These are phyloP conservation scores for Vanilla planifolia DNA, from an alignment of 106 monocot genomes.

Conservation along the genomic window DNA sequence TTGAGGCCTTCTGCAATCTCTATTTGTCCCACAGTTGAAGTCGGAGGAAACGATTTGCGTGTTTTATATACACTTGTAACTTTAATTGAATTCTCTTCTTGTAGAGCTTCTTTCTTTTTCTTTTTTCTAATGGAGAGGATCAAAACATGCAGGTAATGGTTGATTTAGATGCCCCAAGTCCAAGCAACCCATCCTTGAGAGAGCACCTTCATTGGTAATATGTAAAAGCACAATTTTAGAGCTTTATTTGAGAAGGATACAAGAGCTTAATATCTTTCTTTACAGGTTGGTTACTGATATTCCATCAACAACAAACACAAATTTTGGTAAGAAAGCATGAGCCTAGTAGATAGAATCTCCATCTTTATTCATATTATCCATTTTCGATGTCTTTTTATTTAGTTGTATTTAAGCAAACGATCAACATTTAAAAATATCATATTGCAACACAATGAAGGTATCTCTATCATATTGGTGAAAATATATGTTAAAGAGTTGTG, in stretches of 20 bases:
- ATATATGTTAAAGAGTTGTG: no score
- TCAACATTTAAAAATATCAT: no score
- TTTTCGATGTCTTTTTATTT: no score
- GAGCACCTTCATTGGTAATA: constrained; percentile 47
- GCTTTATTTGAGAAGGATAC: no score
- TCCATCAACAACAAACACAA: constrained; percentile 14
- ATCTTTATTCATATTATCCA: neutral
- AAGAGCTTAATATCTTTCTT: no score
- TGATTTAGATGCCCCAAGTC: constrained; percentile 48
- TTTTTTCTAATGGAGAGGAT: neutral
- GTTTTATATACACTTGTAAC: constrained; percentile 17
- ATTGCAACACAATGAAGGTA: no score
- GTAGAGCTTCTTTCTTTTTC: neutral
- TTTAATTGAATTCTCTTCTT: neutral
- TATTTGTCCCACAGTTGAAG: constrained; percentile 9
- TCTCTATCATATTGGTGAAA: no score
- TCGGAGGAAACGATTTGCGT: constrained; percentile 13
- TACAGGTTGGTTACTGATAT: constrained; percentile 26
- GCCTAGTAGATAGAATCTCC: neutral
- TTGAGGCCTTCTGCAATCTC: constrained; percentile 9
- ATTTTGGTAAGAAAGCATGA: constrained; percentile 5
- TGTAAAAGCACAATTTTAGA: no score
- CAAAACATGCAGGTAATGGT: constrained; percentile 28
- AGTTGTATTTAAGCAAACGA: no score
- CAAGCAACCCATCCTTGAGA: constrained; percentile 27